Evolutionary conservation across 495 filamentous ascomycete genomes (phyloP), one percentile per base, ranked within the genome.

Genomic region (Talaromyces trachyspermus): DNA sequence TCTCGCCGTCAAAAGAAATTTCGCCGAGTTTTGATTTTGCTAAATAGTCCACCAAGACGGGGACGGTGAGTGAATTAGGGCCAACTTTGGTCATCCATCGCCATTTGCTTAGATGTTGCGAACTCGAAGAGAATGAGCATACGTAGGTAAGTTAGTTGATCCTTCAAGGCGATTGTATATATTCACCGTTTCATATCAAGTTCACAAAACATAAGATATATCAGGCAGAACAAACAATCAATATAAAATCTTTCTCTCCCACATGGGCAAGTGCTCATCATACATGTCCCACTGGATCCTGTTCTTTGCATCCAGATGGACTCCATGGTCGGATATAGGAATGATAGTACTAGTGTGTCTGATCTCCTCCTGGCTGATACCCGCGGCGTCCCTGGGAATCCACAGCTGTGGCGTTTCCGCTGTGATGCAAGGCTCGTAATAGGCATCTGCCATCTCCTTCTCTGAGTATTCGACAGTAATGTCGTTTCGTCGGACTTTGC

Each of bases 311-410:
- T 85, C 72, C 15, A 88, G 56, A 64, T 75, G 78, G 2, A 83
- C 84, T 2, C 79, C 82, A 48, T 76, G 66, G 55, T 88, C 83
- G 12, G 74, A 85, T 22, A 79, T 76, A 0, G 66, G 68, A 6
- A 81, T 78, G 6, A 61, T 57, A 1, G 68, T 59, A 49, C 67
- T 63, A 4, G 75, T 83, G 40, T 83, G 72, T 36, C 74, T 57
- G 30, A 85, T 63, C 58, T 88, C 85, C 51, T 81, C 74, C 24
- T 61, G 59, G 48, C 75, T 80, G 15, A 87, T 77, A 2, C 81
- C 78, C 54, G 76, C 80, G 2, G 75, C 66, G 59, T 89, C 85
- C 15, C 69, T 68, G 0, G 84, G 82, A 4, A 89, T 77, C 85
- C 85, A 89, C 6, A 89, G 63, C 33, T 70, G 65, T 5, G 84